Base-by-base conservation (phyloP, 495 filamentous ascomycete genomes). In the Parathielavia hyrcaniae region DNA sequence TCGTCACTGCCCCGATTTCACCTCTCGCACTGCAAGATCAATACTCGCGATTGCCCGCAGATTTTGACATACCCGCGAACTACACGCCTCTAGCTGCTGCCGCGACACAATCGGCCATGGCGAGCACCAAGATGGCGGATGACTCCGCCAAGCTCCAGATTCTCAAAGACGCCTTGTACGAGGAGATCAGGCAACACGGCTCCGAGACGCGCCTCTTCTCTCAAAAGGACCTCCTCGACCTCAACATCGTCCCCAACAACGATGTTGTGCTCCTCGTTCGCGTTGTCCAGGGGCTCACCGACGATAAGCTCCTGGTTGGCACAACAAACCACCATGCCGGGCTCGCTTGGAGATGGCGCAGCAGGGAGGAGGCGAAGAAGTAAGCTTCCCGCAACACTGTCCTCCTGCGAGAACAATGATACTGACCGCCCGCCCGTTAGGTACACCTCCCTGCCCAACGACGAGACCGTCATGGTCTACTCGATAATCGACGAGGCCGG, bases 381-480 rank as follows among this genome's bases (percentile, higher is more conserved):
- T 89, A 76, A 50, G 78, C 50, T 50, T 41, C 13, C 34, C 44
- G 44, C 53, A 19, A 41, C 22, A 17, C 30, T 30, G 1, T 16
- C 36, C 38, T 23, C 12, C 4, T 0, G 40, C 20, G 2, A 9
- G 20, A 4, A 32, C 43, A 11, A 5, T 4, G 20, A 39, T 47
- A 3, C 52, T 57, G 32, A 57, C 49, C 7, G 5, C 36, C 13
- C 41, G 26, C 26, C 12, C 17, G 4, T 30, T 60, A 89, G 86
- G 73, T 86, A 88, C 67, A 82, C 82, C 50, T 75, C 75, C 54
- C 80, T 89, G 26, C 81, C 70, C 4, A 73, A 69, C 60, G 69
- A 76, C 30, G 88, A 95, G 60, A 89, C 95, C 65, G 80, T 81
- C 61, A 73, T 95, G 53, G 83, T 97, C 5, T 97, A 92, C 78